phyloP scores from a whole-genome alignment of 352 stramenopile species.

The Phytophthora syringae region DNA sequence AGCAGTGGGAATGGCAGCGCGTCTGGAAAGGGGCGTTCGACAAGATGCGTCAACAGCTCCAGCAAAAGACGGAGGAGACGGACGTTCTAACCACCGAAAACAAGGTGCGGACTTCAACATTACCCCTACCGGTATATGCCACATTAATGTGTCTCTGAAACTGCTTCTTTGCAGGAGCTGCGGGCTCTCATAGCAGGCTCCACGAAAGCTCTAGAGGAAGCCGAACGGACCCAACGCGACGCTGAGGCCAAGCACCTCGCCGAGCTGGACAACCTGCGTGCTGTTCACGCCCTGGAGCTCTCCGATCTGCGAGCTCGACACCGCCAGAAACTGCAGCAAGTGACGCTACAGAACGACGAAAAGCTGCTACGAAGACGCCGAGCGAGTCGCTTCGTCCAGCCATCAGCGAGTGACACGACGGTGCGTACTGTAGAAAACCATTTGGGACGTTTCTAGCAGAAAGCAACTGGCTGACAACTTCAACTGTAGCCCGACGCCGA shows the following conservation, averaged over 20 bases:
- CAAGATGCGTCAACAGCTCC: conserved; percentile 53
- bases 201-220: conserved; percentile 49
- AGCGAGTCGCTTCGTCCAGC: conserved; percentile 16
- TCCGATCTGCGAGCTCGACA: conserved; percentile 53
- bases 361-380: conserved; percentile 44
- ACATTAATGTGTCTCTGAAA: conserved; percentile 4
- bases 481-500: conserved; percentile 44
- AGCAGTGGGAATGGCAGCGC: conserved; percentile 75
- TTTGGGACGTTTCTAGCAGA: too few relatives aligned
- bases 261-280: conserved; percentile 52
- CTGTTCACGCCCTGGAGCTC: conserved; percentile 57
- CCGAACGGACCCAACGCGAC: conserved; percentile 37
- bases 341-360: conserved; percentile 52
- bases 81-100: conserved; percentile 44
- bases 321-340: conserved; percentile 59
- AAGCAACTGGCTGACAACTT: too few relatives aligned
- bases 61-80: conserved; percentile 39
- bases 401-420: not conserved
- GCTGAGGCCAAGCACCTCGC: conserved; percentile 44
- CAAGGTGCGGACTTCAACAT: conserved; percentile 57
- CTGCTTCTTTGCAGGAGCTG: conserved; percentile 40
- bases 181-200: conserved; percentile 44
- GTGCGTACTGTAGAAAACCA: too few relatives aligned
- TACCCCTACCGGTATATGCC: too few relatives aligned
- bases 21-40: conserved; percentile 80